Percentiles rank a stretch among this genome's conserved stretches.
These are phyloP conservation scores for Eudorina sp. DNA, from an alignment of 139 green algal species.

Conservation along the genomic window DNA sequence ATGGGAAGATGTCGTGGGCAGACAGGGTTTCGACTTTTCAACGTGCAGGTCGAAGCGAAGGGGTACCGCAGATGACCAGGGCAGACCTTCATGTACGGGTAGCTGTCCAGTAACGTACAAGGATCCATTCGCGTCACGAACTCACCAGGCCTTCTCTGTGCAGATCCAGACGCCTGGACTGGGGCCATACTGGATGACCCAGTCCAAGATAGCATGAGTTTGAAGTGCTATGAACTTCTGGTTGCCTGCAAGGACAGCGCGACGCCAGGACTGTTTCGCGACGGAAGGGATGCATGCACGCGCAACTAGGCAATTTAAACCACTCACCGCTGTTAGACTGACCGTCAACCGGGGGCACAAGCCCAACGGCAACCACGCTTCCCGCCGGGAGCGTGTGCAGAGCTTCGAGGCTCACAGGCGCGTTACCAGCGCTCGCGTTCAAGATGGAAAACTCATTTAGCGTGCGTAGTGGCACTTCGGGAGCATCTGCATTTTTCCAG, in stretches of 20 bases:
- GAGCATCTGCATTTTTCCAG: background rate
- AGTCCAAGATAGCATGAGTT: conserved; percentile 11
- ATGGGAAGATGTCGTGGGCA: no score
- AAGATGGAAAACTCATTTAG: conserved; percentile 39
- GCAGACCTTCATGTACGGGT: no score
- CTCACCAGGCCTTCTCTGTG: conserved; percentile 42
- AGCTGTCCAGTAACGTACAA: no score
- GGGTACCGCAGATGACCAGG: no score
- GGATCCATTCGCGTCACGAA: no score
- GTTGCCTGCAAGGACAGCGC: background rate
- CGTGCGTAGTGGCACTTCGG: conserved; percentile 24
- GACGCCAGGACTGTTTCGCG: background rate
- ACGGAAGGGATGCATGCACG: background rate
- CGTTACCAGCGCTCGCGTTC: conserved; percentile 14
- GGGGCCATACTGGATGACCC: conserved; percentile 39
- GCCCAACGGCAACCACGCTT: conserved; percentile 20
- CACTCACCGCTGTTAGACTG: conserved; percentile 9
- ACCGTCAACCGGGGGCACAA: conserved; percentile 1
- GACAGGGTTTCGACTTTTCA: no score
- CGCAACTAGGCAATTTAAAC: background rate
- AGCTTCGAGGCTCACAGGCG: conserved; percentile 5
- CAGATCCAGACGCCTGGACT: conserved; percentile 12
- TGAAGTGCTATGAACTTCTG: conserved; percentile 2
- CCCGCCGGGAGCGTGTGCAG: conserved; percentile 8
- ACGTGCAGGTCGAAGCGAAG: no score